Base-by-base conservation (phyloP, 768 basidiomycete species). In the Vishniacozyma victoriae region DNA sequence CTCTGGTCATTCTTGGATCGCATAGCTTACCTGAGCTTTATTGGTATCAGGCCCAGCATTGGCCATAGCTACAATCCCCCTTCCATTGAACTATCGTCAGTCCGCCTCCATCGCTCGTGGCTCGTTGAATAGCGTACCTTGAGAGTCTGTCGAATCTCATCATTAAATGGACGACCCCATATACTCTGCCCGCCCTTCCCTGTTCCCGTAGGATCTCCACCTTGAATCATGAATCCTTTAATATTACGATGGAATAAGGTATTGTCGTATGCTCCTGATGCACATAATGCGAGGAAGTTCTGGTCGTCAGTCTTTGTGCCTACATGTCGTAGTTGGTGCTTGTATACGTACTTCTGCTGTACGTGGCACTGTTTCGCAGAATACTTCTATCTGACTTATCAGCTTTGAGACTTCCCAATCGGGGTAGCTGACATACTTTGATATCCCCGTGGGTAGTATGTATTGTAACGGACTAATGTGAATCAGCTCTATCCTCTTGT, bases 151-250 rank as follows among this genome's bases (percentile, higher is more conserved):
- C 91, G 78, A 35, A 95, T 79, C 76, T 99, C 95, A 65, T 97
- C 93, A 14, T 82, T 71, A 64, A 95, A 97, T 0, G 92, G 82
- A 50, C 80, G 81, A 2, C 90, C 91, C 90, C 92, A 97, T 58
- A 96, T 86, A 63, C 87, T 91, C 74, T 96, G 89, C 12, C 95
- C 95, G 31, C 88, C 91, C 72, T 96, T 99, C 22, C 95, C 95
- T 22, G 87, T 81, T 19, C 89, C 64, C 12, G 59, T 71, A 3
- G 72, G 72, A 56, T 72, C 69, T 9, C 70, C 71, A 9, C 68
- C 69, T 55, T 99, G 95, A 7, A 85, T 76, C 86, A 99, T 99
- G 75, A 99, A 99, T 18, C 83, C 84, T 59, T 83, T 89, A 76
- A 99, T 96, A 69, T 89, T 97, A 35, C 76, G 80, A 70, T 96